Base-by-base conservation (phyloP, 78 protist genomes). In the Dictyostelium capitatum region DNA sequence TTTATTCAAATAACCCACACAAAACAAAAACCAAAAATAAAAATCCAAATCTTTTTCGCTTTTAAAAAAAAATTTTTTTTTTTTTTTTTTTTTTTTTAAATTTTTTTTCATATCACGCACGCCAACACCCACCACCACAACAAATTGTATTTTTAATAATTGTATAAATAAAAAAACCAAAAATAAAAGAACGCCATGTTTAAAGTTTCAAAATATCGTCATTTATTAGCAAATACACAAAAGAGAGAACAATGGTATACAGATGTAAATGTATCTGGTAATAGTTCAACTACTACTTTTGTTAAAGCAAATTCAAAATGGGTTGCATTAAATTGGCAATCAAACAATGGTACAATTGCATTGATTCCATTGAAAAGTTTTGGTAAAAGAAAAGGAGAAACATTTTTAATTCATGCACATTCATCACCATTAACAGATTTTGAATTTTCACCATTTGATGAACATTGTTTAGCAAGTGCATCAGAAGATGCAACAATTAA, bases 401-500 rank as follows among this genome's bases (percentile, higher is more conserved):
- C 28, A 10, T 23, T 56, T 83, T 30, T 80, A 46, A 23, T 94
- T 8, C 96, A 94, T 79, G 96, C 96, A 30, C 96, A 93, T 65
- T 82, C 93, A 15, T 65, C 64, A 1, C 64, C 72, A 2, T 15
- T 94, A 3, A 59, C 75, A 5, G 96, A 95, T 51, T 89, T 89
- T 54, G 91, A 80, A 57, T 95, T 95, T 70, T 72, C 90, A 20
- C 97, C 97, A 70, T 90, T 90, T 75, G 19, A 70, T 17, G 90
- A 90, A 9, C 54, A n/a, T 19, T 41, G 51, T 17, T 64, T 95
- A 25, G 95, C 91, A 3, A 90, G 95, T 28, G 65, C 93, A 46
- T 89, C 97, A 9, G 95, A 95, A 10, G 97, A 95, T 46, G 46
- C 93, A 0, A 95, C 97, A 3, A 50, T 95, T 8, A 89, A 84